Base-by-base conservation (phyloP, 2,329 filamentous ascomycete species). In the Scolecobasidium constrictum region DNA sequence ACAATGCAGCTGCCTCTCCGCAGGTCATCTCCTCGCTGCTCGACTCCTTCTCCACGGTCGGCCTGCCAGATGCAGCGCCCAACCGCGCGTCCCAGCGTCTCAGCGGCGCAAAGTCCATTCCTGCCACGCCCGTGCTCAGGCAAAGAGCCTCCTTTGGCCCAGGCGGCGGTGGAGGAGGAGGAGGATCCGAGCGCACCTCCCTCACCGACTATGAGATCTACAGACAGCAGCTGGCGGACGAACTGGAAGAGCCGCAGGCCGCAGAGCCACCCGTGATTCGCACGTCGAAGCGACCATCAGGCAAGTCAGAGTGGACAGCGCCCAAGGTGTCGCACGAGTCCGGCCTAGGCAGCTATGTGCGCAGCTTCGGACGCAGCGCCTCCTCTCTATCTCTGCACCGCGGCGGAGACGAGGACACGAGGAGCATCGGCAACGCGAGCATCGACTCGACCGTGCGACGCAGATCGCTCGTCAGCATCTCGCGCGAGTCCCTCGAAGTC, bases 201-300 rank as follows among this genome's bases (percentile, higher is more conserved):
- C 81, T 83, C 37, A 75, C 85, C 62, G 83, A 85, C 56, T 86
- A 86, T 19, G 44, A 35, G 3, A 16, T 17, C 19, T 47, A 36
- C 33, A 66, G 71, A 39, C 65, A 71, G 37, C 65, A 72, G 4
- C 64, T 67, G 15, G 63, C 69, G 22, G 68, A 69, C 41, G 62
- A 66, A 38, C 65, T 67, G 50, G 49, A 70, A 42, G 66, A 69
- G 49, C 64, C 69, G 26, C 71, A 77, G 56, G 72, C 72, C 34
- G 74, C 73, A 22, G 66, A 70, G 47, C 64, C 86, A 11, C 86
- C 87, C 15, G 75, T 90, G 43, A 75, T 93, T 52, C 80, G 82
- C 49, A 94, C 88, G 22, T 77, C 86, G 22, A 88, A 88, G 59
- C 82, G 81, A 5, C 84, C 84, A 1, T 86, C 83, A 40, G 84